A percentile compares a stretch with the other conserved stretches of the same genome.
Evolutionary conservation across 495 filamentous ascomycete species (phyloP).

Genomic region (Collariella sp.): DNA sequence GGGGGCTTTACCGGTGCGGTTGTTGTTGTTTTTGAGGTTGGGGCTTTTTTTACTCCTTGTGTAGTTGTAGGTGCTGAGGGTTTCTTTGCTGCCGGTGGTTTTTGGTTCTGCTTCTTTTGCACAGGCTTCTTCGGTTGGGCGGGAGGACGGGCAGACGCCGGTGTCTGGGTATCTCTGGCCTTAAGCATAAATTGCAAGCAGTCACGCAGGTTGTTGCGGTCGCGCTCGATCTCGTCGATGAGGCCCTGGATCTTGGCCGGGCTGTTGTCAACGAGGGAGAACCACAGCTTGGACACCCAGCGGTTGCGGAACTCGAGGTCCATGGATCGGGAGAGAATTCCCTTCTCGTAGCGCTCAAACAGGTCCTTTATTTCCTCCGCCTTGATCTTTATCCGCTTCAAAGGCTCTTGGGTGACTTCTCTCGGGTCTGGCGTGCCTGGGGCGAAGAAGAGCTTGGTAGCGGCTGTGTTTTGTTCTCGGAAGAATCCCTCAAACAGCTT

Average conservation of each 20-base stretch:
- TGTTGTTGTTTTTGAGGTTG: not conserved
- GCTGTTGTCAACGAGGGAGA: constrained; percentile 18
- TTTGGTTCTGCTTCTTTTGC: not conserved
- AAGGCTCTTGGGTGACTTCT: too few relatives aligned
- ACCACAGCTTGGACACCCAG: constrained; percentile 18
- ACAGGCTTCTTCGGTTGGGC: not conserved
- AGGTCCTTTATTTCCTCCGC: constrained; percentile 18
- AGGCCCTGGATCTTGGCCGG: constrained; percentile 21
- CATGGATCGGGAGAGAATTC: constrained; percentile 17
- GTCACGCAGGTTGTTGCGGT: constrained; percentile 7
- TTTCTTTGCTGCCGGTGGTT: too few relatives aligned
- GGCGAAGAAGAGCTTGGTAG: too few relatives aligned
- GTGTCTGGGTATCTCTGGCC: not conserved
- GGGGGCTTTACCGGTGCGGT: not conserved
- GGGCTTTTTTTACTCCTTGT: too few relatives aligned
- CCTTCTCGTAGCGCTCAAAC: constrained; percentile 22
- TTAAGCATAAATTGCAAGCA: constrained; percentile 14
- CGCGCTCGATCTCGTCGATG: constrained; percentile 21
- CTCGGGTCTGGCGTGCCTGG: too few relatives aligned
- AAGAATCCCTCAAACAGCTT: too few relatives aligned
- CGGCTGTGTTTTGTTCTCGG: too few relatives aligned
- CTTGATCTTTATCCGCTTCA: constrained; percentile 10
- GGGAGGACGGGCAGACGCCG: not conserved
- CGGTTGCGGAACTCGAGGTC: constrained; percentile 12
- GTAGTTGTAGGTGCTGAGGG: too few relatives aligned